Evolutionary conservation across 108 stramenopile genomes (phyloP).

Genomic region (Thalassiosira profunda): DNA sequence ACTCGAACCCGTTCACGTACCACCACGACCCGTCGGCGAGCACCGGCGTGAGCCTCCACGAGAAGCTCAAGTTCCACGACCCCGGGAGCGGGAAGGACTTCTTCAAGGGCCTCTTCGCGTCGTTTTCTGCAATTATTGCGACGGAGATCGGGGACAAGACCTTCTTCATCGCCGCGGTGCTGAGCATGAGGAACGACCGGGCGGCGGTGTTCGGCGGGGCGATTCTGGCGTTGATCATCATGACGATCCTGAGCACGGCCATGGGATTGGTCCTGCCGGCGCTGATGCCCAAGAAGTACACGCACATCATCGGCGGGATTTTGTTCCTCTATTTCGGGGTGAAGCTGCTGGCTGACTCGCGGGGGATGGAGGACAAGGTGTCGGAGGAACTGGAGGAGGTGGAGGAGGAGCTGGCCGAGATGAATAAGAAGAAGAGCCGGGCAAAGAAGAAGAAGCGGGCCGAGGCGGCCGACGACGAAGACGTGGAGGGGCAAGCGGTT

Average conservation of each 20-base stretch:
- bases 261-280: constrained; percentile 96
- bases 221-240: constrained; percentile 90
- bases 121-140: constrained; percentile 94
- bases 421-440: constrained; percentile 62
- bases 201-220: constrained; percentile 95
- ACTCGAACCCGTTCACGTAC: constrained; percentile 37
- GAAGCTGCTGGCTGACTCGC: constrained; percentile 89
- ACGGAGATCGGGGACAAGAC: constrained; percentile 99
- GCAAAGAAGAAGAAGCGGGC: constrained; percentile 41
- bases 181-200: constrained; percentile 94
- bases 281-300: constrained; percentile 90
- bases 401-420: constrained; percentile 91
- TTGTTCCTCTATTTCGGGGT: constrained; percentile 99
- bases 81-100: constrained; percentile 38
- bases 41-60: neutral
- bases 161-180: constrained; percentile 99
- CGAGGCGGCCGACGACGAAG: constrained; percentile 5
- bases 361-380: constrained; percentile 84
- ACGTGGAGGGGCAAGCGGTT: constrained; percentile 13
- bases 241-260: constrained; percentile 92
- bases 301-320: constrained; percentile 93
- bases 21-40: constrained; percentile 1
- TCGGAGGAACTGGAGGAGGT: constrained; percentile 99
- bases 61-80: constrained; percentile 34
- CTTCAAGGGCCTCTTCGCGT: constrained; percentile 70